phyloP scores from a whole-genome alignment of 1,139 yeast species.

The Torulaspora globosa region DNA sequence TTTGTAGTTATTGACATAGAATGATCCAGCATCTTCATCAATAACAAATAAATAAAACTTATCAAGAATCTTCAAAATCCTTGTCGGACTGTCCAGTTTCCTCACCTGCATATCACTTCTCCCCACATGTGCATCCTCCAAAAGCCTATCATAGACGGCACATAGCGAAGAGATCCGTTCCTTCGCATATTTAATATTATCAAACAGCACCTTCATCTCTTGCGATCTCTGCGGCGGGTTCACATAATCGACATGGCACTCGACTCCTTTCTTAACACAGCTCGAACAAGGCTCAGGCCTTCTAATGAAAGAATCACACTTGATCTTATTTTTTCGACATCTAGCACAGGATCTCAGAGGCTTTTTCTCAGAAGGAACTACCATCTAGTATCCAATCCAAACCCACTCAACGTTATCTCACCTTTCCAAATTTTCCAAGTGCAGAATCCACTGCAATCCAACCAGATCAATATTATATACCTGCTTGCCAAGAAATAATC shows the following conservation, averaged over 20 bases:
- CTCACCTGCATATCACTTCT: neutral
- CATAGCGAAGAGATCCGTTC: constrained; percentile 10
- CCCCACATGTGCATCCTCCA: constrained; percentile 3
- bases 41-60: constrained; percentile 11
- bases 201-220: constrained; percentile 21
- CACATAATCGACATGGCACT: constrained; percentile 51
- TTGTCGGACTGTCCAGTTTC: constrained; percentile 3
- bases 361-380: constrained; percentile 20
- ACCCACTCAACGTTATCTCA: neutral
- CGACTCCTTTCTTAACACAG: constrained; percentile 49
- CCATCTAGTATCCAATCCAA: neutral
- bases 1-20: constrained; percentile 18
- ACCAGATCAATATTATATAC: neutral
- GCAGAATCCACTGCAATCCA: neutral
- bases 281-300: constrained; percentile 56
- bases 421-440: neutral
- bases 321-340: constrained; percentile 62
- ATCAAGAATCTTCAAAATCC: constrained; percentile 11
- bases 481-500: neutral
- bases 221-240: constrained; percentile 37
- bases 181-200: constrained; percentile 17
- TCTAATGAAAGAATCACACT: constrained; percentile 53
- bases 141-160: constrained; percentile 8
- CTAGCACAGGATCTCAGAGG: constrained; percentile 57
- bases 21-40: constrained; percentile 8